Base-by-base conservation (phyloP, 148 eudicot genomes). In the Camellia lanceoleosa region DNA sequence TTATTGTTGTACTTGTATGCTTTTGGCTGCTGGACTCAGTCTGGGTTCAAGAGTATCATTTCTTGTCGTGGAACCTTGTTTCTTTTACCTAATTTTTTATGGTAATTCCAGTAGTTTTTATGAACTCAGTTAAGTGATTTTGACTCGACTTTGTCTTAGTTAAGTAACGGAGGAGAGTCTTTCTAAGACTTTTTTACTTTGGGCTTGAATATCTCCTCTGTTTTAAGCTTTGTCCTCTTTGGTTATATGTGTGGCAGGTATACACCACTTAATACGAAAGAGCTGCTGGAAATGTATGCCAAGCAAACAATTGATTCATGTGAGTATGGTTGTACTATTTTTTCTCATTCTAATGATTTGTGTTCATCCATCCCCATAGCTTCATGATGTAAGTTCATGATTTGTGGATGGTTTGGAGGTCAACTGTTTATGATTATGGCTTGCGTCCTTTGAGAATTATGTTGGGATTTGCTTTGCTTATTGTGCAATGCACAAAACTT, bases 181-280 rank as follows among this genome's bases (percentile, higher is more conserved):
- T 78, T 78, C 20, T 9, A 18, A 46, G 30, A 56, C 43, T 51
- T 68, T 65, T 63, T 30, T 30, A 30, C 38, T 51, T 38, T 30
- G n/a, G 14, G 54, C 7, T 51, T 73, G 19, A 62, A 72, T 79
- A 58, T 59, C 19, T 69, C 19, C 61, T 74, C 30, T 73, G 66
- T 41, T 19, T 44, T 73, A 75, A 80, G 55, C 44, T 13, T 38
- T 84, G 9, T 18, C 16, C 77, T 78, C 73, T 72, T 78, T 76
- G 43, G 83, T 81, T 63, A 7, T 74, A 18, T 88, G 80, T 64
- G 78, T 82, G 58, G 55, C 85, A 96, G 95, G 80, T 93, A 92
- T 83, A 91, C 97, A 19, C 95, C 99, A 70, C 91, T 96, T 78
- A 86, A 85, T 67, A 96, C 98, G 60, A 87, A 87, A 86, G 92